phyloP scores from a whole-genome alignment of 2,329 filamentous ascomycete genomes.

The Colletotrichum limetticola region DNA sequence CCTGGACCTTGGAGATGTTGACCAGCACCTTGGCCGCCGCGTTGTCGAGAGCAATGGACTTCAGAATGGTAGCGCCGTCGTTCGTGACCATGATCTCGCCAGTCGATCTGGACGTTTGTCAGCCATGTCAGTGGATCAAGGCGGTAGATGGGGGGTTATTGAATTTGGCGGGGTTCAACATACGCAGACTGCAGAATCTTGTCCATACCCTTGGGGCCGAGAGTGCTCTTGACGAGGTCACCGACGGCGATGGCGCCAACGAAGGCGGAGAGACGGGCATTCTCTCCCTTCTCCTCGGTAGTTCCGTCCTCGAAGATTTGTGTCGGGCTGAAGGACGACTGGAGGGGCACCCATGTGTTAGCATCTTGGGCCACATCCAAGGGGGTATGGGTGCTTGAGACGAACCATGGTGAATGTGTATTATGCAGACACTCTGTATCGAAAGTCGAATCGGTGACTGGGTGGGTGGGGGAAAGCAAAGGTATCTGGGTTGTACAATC shows the following conservation, averaged over 20 bases:
- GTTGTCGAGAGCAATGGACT: constrained; percentile 98
- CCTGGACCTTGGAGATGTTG: constrained; percentile 99
- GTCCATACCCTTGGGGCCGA: constrained; percentile 99
- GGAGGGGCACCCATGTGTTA: constrained; percentile 27
- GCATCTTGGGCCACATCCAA: neutral
- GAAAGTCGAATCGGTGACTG: constrained; percentile 20
- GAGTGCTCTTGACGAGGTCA: constrained; percentile 95
- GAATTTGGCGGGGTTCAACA: constrained; percentile 47
- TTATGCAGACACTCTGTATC: constrained; percentile 29
- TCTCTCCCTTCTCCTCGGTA: constrained; percentile 98
- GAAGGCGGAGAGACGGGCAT: constrained; percentile 97
- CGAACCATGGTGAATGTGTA: constrained; percentile 30
- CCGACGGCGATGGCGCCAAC: constrained; percentile 98
- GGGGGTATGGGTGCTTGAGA: neutral
- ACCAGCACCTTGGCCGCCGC: constrained; percentile 98
- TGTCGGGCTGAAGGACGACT: constrained; percentile 82
- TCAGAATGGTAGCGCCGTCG: constrained; percentile 97
- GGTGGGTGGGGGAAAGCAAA: constrained; percentile 17
- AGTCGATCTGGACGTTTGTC: constrained; percentile 73
- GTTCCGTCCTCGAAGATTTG: constrained; percentile 99
- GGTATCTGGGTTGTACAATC: constrained; percentile 26
- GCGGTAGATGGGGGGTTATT: constrained; percentile 2
- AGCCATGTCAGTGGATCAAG: constrained; percentile 29
- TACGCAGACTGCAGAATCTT: constrained; percentile 97
- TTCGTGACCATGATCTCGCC: constrained; percentile 99